Conservation (phyloP, 1,284 basidiomycete species). For the Rhodofomes roseus region DNA sequence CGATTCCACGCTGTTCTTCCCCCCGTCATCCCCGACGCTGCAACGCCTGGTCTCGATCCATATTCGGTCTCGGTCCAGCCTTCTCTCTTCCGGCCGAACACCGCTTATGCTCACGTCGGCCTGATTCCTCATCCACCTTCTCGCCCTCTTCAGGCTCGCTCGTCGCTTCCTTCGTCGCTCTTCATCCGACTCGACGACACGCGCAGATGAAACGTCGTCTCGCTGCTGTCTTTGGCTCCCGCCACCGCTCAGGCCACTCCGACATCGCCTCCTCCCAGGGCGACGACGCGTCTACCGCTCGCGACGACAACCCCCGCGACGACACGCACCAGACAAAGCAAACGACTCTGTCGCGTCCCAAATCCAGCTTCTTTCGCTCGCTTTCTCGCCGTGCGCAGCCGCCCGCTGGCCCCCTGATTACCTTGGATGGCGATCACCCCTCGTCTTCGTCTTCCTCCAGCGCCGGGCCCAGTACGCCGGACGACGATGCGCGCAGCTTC, state of each 20-base stretch:
- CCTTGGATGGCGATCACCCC: slow-evolving; percentile 21
- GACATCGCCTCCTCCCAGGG: slow-evolving; percentile 25
- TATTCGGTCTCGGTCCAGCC: background rate
- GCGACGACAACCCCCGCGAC: slow-evolving; percentile 4
- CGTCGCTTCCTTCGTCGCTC: slow-evolving; percentile 12
- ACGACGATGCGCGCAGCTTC: slow-evolving; percentile 46
- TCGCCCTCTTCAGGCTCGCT: slow-evolving; percentile 10
- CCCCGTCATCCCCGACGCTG: background rate
- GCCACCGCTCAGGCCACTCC: slow-evolving; percentile 45
- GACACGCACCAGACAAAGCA: slow-evolving; percentile 7
- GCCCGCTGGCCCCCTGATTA: slow-evolving; percentile 17
- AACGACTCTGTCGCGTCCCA: slow-evolving; percentile 17
- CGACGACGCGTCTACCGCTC: slow-evolving; percentile 13
- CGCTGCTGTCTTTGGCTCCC: slow-evolving; percentile 50
- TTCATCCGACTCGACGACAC: slow-evolving; percentile 8
- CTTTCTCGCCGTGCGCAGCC: slow-evolving; percentile 25
- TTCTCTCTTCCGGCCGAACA: background rate
- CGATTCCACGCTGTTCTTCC: background rate
- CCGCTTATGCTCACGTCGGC: slow-evolving; percentile 1
- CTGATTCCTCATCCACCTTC: slow-evolving; percentile 6
- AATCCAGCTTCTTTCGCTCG: slow-evolving; percentile 29
- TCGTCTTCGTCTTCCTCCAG: slow-evolving; percentile 59
- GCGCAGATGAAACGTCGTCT: slow-evolving; percentile 44
- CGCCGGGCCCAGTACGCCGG: slow-evolving; percentile 57
- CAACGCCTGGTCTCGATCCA: background rate